phyloP scores from a whole-genome alignment of 306 rosid genomes.

The Leucaena leucocephala region DNA sequence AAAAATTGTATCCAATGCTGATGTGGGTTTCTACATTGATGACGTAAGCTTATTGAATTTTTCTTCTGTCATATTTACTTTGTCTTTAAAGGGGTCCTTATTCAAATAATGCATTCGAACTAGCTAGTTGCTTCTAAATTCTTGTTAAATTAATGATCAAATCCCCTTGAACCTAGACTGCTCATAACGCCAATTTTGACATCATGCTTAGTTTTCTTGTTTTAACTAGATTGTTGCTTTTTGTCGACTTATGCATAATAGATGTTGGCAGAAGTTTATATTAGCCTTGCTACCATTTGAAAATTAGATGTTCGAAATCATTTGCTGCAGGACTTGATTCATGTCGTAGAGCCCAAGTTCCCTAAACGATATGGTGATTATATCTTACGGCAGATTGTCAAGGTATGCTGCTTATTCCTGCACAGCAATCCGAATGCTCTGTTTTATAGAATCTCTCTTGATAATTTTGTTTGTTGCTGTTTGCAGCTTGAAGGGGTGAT shows the following conservation, averaged over 20 bases:
- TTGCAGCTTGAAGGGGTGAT: conserved; percentile 86
- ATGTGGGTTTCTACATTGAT: conserved; percentile 82
- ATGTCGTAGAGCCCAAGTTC: conserved; percentile 73
- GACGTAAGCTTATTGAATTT: conserved; percentile 58
- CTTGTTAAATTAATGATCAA: conserved; percentile 6
- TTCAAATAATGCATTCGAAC: conserved; percentile 1
- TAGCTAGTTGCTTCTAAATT: background rate
- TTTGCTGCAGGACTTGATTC: conserved; percentile 70
- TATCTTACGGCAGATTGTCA: conserved; percentile 87
- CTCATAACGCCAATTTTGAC: background rate
- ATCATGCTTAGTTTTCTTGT: background rate
- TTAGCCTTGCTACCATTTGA: background rate
- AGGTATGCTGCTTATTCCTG: conserved; percentile 54
- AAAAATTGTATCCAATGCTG: conserved; percentile 83
- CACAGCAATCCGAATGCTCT: background rate
- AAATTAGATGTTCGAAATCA: conserved; percentile 4
- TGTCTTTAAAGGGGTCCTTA: background rate
- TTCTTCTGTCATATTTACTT: conserved; percentile 19
- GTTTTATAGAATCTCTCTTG: background rate
- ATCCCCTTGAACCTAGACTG: conserved; percentile 1
- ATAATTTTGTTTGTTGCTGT: conserved; percentile 3
- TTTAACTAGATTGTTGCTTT: background rate
- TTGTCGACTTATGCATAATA: background rate
- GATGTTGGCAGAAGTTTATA: conserved; percentile 1
- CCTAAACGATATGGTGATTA: conserved; percentile 81